phyloP scores from a whole-genome alignment of 805 yeast species.

The Spathaspora sp. region DNA sequence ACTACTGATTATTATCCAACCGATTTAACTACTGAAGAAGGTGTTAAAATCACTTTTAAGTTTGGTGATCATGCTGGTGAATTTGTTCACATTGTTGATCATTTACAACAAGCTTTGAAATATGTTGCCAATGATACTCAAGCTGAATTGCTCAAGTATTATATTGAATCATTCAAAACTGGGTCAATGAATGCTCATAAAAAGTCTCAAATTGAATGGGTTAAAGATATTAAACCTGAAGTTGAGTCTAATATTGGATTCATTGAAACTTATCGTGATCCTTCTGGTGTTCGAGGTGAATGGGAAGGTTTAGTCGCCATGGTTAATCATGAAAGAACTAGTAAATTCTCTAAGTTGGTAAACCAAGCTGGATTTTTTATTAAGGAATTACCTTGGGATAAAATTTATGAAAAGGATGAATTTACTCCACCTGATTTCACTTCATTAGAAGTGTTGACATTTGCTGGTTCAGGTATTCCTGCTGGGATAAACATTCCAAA shows the following conservation, averaged over 20 bases:
- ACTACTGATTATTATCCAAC: constrained; percentile 52
- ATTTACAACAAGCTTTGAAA: constrained; percentile 53
- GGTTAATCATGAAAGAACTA: constrained; percentile 84
- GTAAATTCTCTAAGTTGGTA: constrained; percentile 71
- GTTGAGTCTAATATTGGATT: constrained; percentile 78
- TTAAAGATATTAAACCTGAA: constrained; percentile 76
- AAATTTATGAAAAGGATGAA: constrained; percentile 72
- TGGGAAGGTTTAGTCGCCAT: constrained; percentile 92
- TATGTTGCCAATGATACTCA: constrained; percentile 75
- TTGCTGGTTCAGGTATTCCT: constrained; percentile 87
- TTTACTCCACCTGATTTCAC: constrained; percentile 93
- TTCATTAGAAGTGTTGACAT: constrained; percentile 82
- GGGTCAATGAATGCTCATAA: constrained; percentile 86
- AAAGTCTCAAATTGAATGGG: constrained; percentile 83
- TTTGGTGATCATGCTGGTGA: constrained; percentile 79
- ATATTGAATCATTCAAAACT: constrained; percentile 66
- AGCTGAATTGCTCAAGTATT: constrained; percentile 57
- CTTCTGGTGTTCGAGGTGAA: constrained; percentile 88
- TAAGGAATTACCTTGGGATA: constrained; percentile 70
- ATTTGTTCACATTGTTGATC: constrained; percentile 54
- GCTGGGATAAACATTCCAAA: constrained; percentile 93
- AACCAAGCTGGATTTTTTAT: constrained; percentile 63
- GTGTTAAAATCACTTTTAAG: constrained; percentile 40
- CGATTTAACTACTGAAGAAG: constrained; percentile 37
- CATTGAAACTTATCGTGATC: constrained; percentile 90